Evolutionary conservation across 345 rosid species (phyloP).

Genomic region (Brassica rapa): DNA sequence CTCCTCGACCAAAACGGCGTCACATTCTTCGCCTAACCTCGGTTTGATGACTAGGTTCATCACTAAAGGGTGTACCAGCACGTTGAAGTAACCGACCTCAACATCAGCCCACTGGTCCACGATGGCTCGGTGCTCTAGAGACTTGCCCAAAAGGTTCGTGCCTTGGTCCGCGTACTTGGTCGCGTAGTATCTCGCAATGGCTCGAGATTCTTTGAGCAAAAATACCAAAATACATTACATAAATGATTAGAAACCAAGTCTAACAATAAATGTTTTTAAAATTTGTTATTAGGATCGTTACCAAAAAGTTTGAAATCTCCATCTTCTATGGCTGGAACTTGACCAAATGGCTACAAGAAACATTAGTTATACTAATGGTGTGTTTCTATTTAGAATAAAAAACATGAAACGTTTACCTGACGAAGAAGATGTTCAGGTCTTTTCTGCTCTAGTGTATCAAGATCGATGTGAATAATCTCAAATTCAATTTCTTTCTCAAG

Average conservation of each 20-base stretch:
- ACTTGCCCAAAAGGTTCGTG: constrained; percentile 58
- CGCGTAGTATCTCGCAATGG: constrained; percentile 79
- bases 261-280: neutral
- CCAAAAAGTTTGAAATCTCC: constrained; percentile 79
- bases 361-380: neutral
- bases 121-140: constrained; percentile 63
- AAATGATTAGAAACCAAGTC: neutral
- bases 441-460: constrained; percentile 60
- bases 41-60: constrained; percentile 62
- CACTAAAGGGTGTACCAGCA: constrained; percentile 53
- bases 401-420: constrained; percentile 47
- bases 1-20: constrained; percentile 45
- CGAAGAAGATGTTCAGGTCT: constrained; percentile 60
- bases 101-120: constrained; percentile 93
- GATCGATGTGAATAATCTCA: constrained; percentile 57
- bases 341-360: constrained; percentile 73
- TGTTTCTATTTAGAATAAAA: neutral
- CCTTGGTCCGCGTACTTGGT: constrained; percentile 64
- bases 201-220: constrained; percentile 65
- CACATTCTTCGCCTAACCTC: constrained; percentile 53
- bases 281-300: constrained; percentile 16
- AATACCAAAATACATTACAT: neutral
- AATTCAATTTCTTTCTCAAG: constrained; percentile 68
- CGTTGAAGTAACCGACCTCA: constrained; percentile 80
- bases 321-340: constrained; percentile 80